phyloP scores from a whole-genome alignment of 2,329 filamentous ascomycete genomes.

The Trichoderma gracile region DNA sequence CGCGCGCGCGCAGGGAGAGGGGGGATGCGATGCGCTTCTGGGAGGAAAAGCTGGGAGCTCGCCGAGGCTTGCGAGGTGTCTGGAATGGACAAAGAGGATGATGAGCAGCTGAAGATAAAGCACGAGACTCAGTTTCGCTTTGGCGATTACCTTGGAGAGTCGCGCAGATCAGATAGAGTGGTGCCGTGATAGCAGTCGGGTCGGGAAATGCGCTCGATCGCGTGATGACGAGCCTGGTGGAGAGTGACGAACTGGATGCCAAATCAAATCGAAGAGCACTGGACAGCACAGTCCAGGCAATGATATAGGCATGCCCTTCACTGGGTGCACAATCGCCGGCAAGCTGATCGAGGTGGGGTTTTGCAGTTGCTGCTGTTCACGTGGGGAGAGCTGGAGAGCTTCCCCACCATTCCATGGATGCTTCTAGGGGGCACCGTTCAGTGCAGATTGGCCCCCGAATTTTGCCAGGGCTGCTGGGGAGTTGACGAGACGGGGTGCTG shows the following conservation, averaged over 20 bases:
- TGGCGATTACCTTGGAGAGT: neutral
- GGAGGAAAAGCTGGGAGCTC: neutral
- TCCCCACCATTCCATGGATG: slow-evolving; percentile 20
- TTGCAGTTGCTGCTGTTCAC: slow-evolving; percentile 23
- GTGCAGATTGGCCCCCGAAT: too few relatives aligned
- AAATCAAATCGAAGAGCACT: neutral
- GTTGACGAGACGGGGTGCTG: too few relatives aligned
- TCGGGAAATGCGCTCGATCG: slow-evolving; percentile 21
- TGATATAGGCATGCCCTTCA: too few relatives aligned
- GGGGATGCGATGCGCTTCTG: neutral
- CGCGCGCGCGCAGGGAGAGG: neutral
- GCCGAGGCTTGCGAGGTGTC: too few relatives aligned
- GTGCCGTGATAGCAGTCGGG: neutral
- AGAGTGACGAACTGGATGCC: slow-evolving; percentile 12
- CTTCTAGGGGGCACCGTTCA: slow-evolving; percentile 2
- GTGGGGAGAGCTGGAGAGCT: slow-evolving; percentile 9
- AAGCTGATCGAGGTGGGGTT: slow-evolving; percentile 6
- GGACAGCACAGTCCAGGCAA: too few relatives aligned
- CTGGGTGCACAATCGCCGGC: slow-evolving; percentile 17
- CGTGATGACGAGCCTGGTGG: slow-evolving; percentile 22
- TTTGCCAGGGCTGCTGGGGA: too few relatives aligned
- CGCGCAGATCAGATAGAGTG: neutral
- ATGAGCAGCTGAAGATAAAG: neutral
- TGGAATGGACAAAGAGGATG: neutral
- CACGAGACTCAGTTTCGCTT: neutral